Evolutionary conservation across 1,284 basidiomycete genomes (phyloP), one percentile per base, ranked within the genome.

Genomic region (Cryptococcus amylolentus): DNA sequence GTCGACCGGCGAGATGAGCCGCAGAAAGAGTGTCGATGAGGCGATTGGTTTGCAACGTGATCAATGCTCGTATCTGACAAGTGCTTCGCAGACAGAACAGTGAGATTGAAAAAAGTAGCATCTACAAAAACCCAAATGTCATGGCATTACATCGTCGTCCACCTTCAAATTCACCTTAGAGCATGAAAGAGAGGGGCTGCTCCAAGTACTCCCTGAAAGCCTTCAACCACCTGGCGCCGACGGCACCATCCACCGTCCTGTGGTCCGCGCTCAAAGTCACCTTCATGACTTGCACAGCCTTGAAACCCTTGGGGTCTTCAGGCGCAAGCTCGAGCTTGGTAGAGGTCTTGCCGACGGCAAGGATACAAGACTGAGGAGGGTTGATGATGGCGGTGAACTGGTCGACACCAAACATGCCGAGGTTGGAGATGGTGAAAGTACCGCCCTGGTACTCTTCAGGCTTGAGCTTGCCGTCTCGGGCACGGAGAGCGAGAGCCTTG

Each of bases 321-420:
- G 88, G 63, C 26, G 90, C 91, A 47, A 91, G 88, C 18, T 93
- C 85, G n/a, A 98, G 80, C 57, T 88, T 88, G 27, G 89, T 83
- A 75, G 87, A 83, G n/a, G 92, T 93, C 27, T 86, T 84, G 44
- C 96, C 94, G 64, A 98, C 86, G 54, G 96, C 96, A 57, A 99
- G 86, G 73, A 98, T 99, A 79, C 93, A 97, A 60, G 90, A 90
- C 80, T 98, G 96, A 39, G 96, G 96, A 18, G 90, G 86, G 84
- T 99, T 99, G 84, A 99, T 97, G 81, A 99, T 98, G 51, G 96
- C 96, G 20, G 94, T 98, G 79, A 99, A 99, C 80, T 96, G 87
- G 56, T 86, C 85, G 69, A 95, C 84, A 67, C 91, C 95, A 73
- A 84, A 96, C 96, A 98, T 98, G 80, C 96, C 96, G 66, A 99